phyloP scores from a whole-genome alignment of 805 yeast species.

The Zygosaccharomyces bailii region DNA sequence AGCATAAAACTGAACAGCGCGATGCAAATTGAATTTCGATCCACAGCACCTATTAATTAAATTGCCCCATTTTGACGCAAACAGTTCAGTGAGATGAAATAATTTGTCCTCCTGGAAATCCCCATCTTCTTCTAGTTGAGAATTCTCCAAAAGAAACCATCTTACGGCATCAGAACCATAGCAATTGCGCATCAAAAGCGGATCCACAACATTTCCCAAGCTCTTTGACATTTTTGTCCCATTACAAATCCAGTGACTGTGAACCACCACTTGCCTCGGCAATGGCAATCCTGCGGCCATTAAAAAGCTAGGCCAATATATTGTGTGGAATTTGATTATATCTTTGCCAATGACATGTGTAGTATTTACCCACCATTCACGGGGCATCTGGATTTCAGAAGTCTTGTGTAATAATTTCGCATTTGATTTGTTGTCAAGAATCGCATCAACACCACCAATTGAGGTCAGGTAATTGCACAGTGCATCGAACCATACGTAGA shows the following conservation, averaged over 20 bases:
- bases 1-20: constrained; percentile 39
- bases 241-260: constrained; percentile 88
- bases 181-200: constrained; percentile 54
- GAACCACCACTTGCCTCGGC: constrained; percentile 78
- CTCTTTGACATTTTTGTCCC: constrained; percentile 95
- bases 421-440: constrained; percentile 22
- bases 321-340: constrained; percentile 80
- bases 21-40: constrained; percentile 54
- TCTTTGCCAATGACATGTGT: constrained; percentile 91
- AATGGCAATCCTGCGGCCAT: constrained; percentile 72
- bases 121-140: constrained; percentile 72
- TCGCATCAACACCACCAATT: constrained; percentile 50
- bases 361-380: constrained; percentile 38
- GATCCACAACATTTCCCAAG: constrained; percentile 91
- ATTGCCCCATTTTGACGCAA: constrained; percentile 83
- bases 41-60: constrained; percentile 72
- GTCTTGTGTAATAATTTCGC: constrained; percentile 6
- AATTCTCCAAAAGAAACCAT: constrained; percentile 70
- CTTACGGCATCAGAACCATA: constrained; percentile 75
- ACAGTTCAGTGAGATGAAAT: constrained; percentile 51
- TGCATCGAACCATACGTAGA: constrained; percentile 98
- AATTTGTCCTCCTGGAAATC: constrained; percentile 66
- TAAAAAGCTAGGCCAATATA: constrained; percentile 91
- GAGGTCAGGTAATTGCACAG: constrained; percentile 78
- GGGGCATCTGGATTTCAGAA: constrained; percentile 5